phyloP scores from a whole-genome alignment of 2,329 filamentous ascomycete genomes.

The Aureobasidium sp. region DNA sequence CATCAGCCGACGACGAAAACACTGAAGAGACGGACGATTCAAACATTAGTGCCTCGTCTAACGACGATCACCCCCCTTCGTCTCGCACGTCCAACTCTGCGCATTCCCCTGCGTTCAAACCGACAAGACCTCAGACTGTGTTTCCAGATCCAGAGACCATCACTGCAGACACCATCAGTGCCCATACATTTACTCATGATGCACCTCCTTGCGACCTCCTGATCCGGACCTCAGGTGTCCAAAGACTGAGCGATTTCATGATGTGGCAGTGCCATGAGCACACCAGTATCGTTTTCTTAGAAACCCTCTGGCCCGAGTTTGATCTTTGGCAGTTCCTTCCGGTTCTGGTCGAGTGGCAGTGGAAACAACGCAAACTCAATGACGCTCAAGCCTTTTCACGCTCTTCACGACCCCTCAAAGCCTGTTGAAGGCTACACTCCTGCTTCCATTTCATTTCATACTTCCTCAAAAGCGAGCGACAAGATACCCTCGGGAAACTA shows the following conservation, averaged over 20 bases:
- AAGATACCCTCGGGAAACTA: constrained; percentile 7
- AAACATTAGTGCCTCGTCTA: constrained; percentile 12
- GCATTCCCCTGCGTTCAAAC: constrained; percentile 30
- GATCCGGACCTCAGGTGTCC: constrained; percentile 85
- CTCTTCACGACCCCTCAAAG: constrained; percentile 4
- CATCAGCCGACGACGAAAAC: constrained; percentile 1
- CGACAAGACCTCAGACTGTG: constrained; percentile 26
- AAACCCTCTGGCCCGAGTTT: constrained; percentile 93
- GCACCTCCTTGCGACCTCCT: constrained; percentile 86
- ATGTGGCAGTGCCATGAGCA: constrained; percentile 95
- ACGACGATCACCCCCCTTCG: constrained; percentile 26
- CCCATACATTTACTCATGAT: constrained; percentile 79
- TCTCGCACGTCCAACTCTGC: constrained; percentile 27
- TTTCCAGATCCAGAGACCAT: constrained; percentile 80
- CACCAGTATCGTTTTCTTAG: constrained; percentile 84
- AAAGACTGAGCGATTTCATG: constrained; percentile 94
- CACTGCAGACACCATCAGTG: constrained; percentile 69
- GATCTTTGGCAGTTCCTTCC: constrained; percentile 89
- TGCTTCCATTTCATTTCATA: background rate
- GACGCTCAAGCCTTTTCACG: constrained; percentile 18
- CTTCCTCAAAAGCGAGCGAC: background rate
- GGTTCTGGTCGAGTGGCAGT: constrained; percentile 84
- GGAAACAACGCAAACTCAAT: constrained; percentile 42
- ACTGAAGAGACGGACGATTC: constrained; percentile 15
- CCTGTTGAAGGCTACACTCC: background rate